phyloP scores from a whole-genome alignment of 176 grass and related monocot genomes.

The Canna indica region DNA sequence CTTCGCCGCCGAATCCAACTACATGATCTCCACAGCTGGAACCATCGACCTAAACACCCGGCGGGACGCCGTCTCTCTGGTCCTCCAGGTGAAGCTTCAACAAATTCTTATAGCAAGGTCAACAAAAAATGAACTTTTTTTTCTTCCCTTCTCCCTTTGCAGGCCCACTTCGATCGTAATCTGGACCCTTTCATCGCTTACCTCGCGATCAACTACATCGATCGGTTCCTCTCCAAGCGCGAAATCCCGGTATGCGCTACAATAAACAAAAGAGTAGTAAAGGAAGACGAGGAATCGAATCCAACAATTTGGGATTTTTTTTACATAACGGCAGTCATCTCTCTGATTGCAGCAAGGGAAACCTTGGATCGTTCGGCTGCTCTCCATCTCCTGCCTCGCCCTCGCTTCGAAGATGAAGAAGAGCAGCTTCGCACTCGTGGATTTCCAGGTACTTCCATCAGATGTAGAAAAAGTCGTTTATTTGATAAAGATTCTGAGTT shows the following conservation, averaged over 20 bases:
- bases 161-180: conserved; percentile 52
- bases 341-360: conserved; percentile 28
- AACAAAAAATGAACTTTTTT: too few species aligned
- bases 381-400: conserved; percentile 83
- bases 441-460: conserved; percentile 45
- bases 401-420: conserved; percentile 96
- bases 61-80: conserved; percentile 41
- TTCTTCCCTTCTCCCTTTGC: not conserved
- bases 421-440: conserved; percentile 32
- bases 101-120: not conserved
- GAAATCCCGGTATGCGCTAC: conserved; percentile 44
- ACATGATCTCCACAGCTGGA: conserved; percentile 24
- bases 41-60: conserved; percentile 26
- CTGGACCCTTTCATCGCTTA: conserved; percentile 77
- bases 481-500: not conserved
- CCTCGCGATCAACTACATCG: conserved; percentile 90
- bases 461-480: not conserved
- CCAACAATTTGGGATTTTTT: not conserved
- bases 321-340: not conserved
- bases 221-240: conserved; percentile 88
- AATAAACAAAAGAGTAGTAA: too few species aligned
- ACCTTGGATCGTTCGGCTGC: conserved; percentile 64
- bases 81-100: conserved; percentile 49
- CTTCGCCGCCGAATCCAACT: conserved; percentile 45
- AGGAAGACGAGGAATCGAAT: not conserved